phyloP scores from a whole-genome alignment of 164 flowering plant genomes.

The Annona squamosa region DNA sequence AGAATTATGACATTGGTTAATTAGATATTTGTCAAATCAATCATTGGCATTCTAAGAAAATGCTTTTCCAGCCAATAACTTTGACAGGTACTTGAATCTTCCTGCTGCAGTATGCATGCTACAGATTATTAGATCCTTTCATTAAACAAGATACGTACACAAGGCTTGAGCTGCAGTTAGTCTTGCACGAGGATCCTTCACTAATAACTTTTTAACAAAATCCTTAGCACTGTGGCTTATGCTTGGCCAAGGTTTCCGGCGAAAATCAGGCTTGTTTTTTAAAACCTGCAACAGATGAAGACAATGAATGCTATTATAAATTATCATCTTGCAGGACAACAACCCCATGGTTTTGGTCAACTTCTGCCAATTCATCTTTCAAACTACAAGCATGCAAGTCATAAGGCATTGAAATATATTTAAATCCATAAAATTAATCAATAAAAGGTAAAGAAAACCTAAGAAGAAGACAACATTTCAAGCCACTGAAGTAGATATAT shows the following conservation, averaged over 20 bases:
- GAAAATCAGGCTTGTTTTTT: constrained; percentile 88
- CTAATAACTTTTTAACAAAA: constrained; percentile 83
- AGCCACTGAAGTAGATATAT: too few relatives aligned
- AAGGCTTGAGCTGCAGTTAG: constrained; percentile 97
- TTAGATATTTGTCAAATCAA: background rate
- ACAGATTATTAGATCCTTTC: background rate
- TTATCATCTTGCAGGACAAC: background rate
- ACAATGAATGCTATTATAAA: background rate
- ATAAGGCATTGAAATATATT: background rate
- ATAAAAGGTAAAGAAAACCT: background rate
- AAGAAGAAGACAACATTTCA: background rate
- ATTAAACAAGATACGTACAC: constrained; percentile 45
- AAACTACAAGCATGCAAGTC: background rate
- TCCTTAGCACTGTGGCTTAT: constrained; percentile 87
- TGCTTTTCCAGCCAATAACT: background rate
- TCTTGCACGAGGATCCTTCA: constrained; percentile 91
- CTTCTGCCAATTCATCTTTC: background rate
- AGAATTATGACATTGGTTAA: background rate
- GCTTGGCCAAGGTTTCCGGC: constrained; percentile 95
- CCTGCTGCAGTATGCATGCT: background rate
- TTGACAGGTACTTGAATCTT: background rate
- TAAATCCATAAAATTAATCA: background rate
- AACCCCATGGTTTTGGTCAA: background rate
- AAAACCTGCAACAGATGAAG: constrained; percentile 50
- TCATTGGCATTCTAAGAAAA: background rate